Conservation (phyloP, 805 yeast genomes). For the Ogataea paraovalis region DNA sequence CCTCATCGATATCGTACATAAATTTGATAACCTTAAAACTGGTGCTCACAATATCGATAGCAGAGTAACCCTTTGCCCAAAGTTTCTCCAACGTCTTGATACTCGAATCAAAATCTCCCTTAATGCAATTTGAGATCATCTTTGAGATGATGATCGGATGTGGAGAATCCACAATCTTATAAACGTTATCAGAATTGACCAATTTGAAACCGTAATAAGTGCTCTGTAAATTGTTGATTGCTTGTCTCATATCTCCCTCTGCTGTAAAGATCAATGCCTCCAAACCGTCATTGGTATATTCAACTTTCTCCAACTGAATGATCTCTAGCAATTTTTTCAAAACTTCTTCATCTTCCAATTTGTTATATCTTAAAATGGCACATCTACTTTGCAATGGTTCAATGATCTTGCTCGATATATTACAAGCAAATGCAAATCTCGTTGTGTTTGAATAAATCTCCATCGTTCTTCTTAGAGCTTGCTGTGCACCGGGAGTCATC, state of each 20-base stretch:
- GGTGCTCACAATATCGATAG: constrained; percentile 88
- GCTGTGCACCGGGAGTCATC: constrained; percentile 97
- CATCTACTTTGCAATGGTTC: constrained; percentile 97
- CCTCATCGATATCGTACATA: constrained; percentile 64
- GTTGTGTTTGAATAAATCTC: constrained; percentile 94
- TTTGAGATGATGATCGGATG: constrained; percentile 83
- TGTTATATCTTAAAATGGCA: constrained; percentile 83
- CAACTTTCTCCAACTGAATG: constrained; percentile 62
- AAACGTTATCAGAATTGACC: constrained; percentile 90
- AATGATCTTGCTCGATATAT: constrained; percentile 88
- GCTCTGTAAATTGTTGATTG: constrained; percentile 88
- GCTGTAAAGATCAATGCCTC: constrained; percentile 92
- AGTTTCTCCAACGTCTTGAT: constrained; percentile 58
- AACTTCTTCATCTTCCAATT: constrained; percentile 81
- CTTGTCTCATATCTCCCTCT: constrained; percentile 99
- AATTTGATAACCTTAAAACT: constrained; percentile 85
- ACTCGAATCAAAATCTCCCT: constrained; percentile 54
- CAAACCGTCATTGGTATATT: constrained; percentile 83
- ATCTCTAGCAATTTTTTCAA: constrained; percentile 71
- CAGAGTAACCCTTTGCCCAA: constrained; percentile 90
- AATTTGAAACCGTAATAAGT: constrained; percentile 91
- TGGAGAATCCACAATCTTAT: constrained; percentile 93
- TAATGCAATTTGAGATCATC: constrained; percentile 44
- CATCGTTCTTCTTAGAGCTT: constrained; percentile 91
- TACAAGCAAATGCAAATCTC: constrained; percentile 97